Evolutionary conservation across 2,329 filamentous ascomycete genomes (phyloP).

Genomic region (Capronia epimyces): DNA sequence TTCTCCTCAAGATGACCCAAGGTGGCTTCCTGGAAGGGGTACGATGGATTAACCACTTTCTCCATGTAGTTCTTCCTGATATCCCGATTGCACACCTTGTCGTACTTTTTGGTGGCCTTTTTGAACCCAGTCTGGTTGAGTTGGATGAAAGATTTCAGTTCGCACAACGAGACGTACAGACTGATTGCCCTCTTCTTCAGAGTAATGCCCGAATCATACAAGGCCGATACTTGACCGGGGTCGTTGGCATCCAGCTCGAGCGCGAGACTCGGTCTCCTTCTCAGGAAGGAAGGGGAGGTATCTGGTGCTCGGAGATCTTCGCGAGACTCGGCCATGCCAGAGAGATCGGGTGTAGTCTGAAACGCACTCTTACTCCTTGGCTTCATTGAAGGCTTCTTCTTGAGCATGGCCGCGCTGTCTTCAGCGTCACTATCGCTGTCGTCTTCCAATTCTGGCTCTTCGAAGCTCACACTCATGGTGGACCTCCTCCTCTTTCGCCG

Average conservation of each 20-base stretch:
- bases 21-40: slow-evolving; percentile 72
- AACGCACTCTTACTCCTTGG: slow-evolving; percentile 33
- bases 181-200: slow-evolving; percentile 86
- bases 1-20: slow-evolving; percentile 65
- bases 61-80: slow-evolving; percentile 73
- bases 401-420: slow-evolving; percentile 26
- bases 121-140: slow-evolving; percentile 94
- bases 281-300: slow-evolving; percentile 34
- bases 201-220: slow-evolving; percentile 70
- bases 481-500: slow-evolving; percentile 44
- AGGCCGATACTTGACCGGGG: slow-evolving; percentile 66
- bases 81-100: slow-evolving; percentile 85
- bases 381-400: slow-evolving; percentile 32
- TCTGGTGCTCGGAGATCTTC: slow-evolving; percentile 52
- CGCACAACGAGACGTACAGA: slow-evolving; percentile 86
- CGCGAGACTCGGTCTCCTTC: slow-evolving; percentile 58
- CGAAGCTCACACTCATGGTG: slow-evolving; percentile 44
- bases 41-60: slow-evolving; percentile 66
- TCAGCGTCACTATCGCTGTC: slow-evolving; percentile 39
- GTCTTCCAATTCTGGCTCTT: slow-evolving; percentile 51
- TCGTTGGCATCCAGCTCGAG: slow-evolving; percentile 61
- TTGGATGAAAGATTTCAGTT: slow-evolving; percentile 92
- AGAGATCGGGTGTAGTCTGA: slow-evolving; percentile 9
- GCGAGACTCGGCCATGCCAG: slow-evolving; percentile 24
- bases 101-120: slow-evolving; percentile 96